phyloP scores from a whole-genome alignment of 345 rosid genomes.

The Hevea brasiliensis region DNA sequence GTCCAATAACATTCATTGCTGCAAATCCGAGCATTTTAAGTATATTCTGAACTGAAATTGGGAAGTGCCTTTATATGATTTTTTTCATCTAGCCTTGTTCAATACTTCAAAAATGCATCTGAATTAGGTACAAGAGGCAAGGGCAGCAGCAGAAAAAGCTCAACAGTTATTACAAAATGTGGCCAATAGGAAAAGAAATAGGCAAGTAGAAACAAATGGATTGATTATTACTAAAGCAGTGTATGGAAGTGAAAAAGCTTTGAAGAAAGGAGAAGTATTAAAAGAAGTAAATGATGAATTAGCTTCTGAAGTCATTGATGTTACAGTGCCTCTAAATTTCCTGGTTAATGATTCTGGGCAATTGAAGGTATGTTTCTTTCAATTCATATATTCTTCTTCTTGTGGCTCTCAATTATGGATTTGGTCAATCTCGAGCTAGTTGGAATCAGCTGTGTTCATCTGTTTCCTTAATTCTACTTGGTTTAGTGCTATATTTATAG shows the following conservation, averaged over 20 bases:
- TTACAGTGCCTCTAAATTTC: conserved; percentile 87
- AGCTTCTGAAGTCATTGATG: conserved; percentile 63
- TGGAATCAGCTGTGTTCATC: no score
- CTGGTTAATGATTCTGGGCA: conserved; percentile 78
- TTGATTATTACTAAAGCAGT: conserved; percentile 70
- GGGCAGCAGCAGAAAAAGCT: conserved; percentile 69
- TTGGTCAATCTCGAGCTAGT: no score
- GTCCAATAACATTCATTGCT: neutral
- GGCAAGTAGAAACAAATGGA: conserved; percentile 69
- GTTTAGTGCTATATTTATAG: no score
- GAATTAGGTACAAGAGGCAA: conserved; percentile 70
- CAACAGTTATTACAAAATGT: conserved; percentile 75
- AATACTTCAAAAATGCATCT: neutral
- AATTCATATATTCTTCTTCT: no score
- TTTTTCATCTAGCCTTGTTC: no score
- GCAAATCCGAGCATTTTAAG: neutral
- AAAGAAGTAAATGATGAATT: conserved; percentile 35
- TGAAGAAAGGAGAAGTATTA: conserved; percentile 46
- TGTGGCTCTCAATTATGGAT: no score
- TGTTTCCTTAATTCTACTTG: no score
- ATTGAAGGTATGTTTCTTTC: conserved; percentile 56
- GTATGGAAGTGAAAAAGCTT: conserved; percentile 67
- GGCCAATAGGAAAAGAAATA: conserved; percentile 72
- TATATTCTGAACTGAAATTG: neutral
- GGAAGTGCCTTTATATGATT: neutral